These are phyloP conservation scores for Amanita pseudoporphyria DNA, from an alignment of 768 basidiomycete genomes.

Conservation along the genomic window DNA sequence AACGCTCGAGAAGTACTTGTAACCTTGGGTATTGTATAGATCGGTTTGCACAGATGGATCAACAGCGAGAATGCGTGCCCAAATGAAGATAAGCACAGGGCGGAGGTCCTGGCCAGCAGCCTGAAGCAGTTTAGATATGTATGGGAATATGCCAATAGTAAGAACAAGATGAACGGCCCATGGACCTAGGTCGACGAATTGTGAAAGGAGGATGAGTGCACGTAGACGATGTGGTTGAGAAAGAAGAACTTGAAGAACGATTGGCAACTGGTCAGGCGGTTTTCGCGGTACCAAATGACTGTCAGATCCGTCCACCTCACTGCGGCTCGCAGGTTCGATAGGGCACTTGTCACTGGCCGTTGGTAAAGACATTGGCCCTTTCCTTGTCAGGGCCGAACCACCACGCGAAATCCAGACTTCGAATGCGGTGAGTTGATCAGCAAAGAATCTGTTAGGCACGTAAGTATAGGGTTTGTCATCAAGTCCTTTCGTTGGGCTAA, in stretches of 20 bases:
- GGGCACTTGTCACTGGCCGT: slow-evolving; percentile 26
- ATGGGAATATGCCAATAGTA: slow-evolving; percentile 97
- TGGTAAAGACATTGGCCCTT: slow-evolving; percentile 68
- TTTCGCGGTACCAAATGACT: slow-evolving; percentile 70
- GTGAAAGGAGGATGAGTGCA: slow-evolving; percentile 90
- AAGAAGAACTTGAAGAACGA: slow-evolving; percentile 93
- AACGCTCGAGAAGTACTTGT: slow-evolving; percentile 78
- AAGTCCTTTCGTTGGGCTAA: slow-evolving; percentile 15
- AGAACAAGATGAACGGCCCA: slow-evolving; percentile 98
- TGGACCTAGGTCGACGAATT: slow-evolving; percentile 96
- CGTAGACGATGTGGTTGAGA: slow-evolving; percentile 94
- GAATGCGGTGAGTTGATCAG: slow-evolving; percentile 94
- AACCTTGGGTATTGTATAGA: slow-evolving; percentile 73
- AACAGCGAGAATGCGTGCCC: slow-evolving; percentile 97
- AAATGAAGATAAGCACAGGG: slow-evolving; percentile 97
- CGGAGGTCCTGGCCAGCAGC: slow-evolving; percentile 93
- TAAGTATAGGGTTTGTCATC: slow-evolving; percentile 56
- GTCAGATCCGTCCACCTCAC: slow-evolving; percentile 17
- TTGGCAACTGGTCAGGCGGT: slow-evolving; percentile 95
- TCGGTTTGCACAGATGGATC: slow-evolving; percentile 89
- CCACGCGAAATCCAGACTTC: slow-evolving; percentile 98
- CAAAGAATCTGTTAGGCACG: slow-evolving; percentile 84
- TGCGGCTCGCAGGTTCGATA: not conserved
- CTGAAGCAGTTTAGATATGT: slow-evolving; percentile 92
- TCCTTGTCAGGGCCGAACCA: slow-evolving; percentile 72